These are phyloP conservation scores for Exophiala xenobiotica DNA, from an alignment of 2,329 filamentous ascomycete genomes.

Conservation along the genomic window DNA sequence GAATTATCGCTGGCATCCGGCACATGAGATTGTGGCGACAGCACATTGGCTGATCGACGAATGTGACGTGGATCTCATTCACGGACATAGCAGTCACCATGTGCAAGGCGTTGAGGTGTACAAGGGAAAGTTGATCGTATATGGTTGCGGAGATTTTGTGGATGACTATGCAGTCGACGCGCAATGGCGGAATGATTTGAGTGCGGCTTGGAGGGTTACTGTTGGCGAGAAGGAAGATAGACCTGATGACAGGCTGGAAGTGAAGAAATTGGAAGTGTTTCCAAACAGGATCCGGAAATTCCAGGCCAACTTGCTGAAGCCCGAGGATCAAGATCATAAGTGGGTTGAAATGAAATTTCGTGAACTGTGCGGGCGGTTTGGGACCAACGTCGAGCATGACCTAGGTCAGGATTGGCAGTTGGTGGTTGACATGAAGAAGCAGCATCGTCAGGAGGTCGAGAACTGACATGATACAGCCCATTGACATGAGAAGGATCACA, in stretches of 20 bases:
- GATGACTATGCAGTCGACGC: constrained; percentile 42
- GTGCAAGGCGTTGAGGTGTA: constrained; percentile 43
- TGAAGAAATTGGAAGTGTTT: constrained; percentile 37
- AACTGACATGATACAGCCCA: too few species aligned
- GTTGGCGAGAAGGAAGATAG: constrained; percentile 27
- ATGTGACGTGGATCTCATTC: constrained; percentile 43
- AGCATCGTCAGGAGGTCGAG: too few species aligned
- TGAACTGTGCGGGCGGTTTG: constrained; percentile 34
- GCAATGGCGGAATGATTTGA: constrained; percentile 41
- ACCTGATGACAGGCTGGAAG: constrained; percentile 19
- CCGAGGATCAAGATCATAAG: constrained; percentile 35
- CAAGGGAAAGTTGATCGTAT: constrained; percentile 39
- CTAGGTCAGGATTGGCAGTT: constrained; percentile 36
- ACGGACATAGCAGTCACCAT: constrained; percentile 45
- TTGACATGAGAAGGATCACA: too few species aligned
- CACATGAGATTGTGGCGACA: constrained; percentile 34
- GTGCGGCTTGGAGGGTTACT: constrained; percentile 40
- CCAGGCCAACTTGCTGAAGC: constrained; percentile 34
- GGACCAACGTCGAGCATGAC: constrained; percentile 30
- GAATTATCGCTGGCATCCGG: constrained; percentile 41
- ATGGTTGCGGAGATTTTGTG: constrained; percentile 46
- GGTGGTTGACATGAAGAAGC: constrained; percentile 14
- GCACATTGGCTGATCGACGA: constrained; percentile 44
- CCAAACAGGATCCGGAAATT: constrained; percentile 39
- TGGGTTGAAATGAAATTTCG: constrained; percentile 36